A percentile compares a stretch with the other conserved stretches of the same genome.
Conservation (phyloP, 2,329 filamentous ascomycete genomes). For the Ascochyta rabiei region DNA sequence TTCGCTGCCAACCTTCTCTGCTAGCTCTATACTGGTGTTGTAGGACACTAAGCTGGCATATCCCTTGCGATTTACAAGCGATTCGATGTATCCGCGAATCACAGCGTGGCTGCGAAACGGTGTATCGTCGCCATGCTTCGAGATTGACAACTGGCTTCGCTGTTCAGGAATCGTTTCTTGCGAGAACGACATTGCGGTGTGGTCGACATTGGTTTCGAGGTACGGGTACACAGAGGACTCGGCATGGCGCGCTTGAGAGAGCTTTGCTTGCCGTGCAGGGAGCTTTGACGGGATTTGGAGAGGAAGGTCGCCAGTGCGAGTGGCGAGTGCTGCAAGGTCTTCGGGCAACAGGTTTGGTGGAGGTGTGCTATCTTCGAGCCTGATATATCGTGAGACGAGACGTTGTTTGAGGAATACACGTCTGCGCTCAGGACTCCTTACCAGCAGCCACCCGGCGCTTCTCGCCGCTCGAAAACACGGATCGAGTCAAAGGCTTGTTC, state of each 20-base stretch:
- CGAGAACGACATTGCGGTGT: conserved; percentile 65
- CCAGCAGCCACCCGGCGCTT: conserved; percentile 67
- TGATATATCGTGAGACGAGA: conserved; percentile 6
- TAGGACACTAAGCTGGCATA: conserved; percentile 62
- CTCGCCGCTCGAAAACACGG: conserved; percentile 66
- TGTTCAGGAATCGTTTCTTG: conserved; percentile 60
- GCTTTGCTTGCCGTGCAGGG: conserved; percentile 24
- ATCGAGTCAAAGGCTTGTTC: conserved; percentile 65
- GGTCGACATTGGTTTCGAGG: conserved; percentile 69
- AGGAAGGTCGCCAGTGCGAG: conserved; percentile 27
- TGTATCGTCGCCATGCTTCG: conserved; percentile 61
- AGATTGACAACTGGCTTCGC: conserved; percentile 50
- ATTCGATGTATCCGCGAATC: conserved; percentile 61
- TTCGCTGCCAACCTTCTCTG: conserved; percentile 58
- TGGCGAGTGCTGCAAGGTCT: conserved; percentile 25
- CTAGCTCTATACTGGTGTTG: conserved; percentile 66
- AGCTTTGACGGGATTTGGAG: conserved; percentile 25
- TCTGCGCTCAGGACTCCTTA: conserved; percentile 41
- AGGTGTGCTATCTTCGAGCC: conserved; percentile 31
- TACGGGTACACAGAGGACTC: conserved; percentile 60
- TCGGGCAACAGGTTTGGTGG: conserved; percentile 30
- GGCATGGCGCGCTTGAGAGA: conserved; percentile 26
- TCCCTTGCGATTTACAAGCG: conserved; percentile 58
- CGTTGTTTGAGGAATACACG: not conserved
- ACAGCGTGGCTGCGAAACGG: conserved; percentile 68